Evolutionary conservation across 2,329 filamentous ascomycete genomes (phyloP), one percentile per base, ranked within the genome.

Genomic region (Fusarium floridanum): DNA sequence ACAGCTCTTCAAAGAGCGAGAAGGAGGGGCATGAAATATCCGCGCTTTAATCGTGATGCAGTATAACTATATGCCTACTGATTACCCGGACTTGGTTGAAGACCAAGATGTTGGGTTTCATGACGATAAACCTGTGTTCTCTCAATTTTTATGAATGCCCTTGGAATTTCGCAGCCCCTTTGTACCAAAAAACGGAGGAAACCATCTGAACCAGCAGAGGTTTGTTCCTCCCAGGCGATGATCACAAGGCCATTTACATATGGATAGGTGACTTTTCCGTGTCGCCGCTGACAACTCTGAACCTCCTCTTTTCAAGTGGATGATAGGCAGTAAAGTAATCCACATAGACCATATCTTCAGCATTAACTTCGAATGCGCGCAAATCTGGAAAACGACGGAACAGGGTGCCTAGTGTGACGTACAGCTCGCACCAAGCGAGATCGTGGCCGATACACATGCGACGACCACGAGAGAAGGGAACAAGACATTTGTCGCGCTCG

Each of bases 71-170:
- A 32, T 32, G 29, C 29, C 29, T 32, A 32, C 29, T 32, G 29
- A 32, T 3, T 32, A 32, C 29, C 9, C 9, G 3, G 29, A 10
- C 29, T 32, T 32, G 29, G 29, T 29, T 29, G 29, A 29, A 9
- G 62, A 61, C 12, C 70, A 63, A 24, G 71, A 73, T 1, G n/a
- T 34, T 17, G 70, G 71, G 6, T 74, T 75, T 12, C 72, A 75
- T 20, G 61, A 75, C 22, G 45, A 55, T 2, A 24, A 29, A 2
- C 22, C 22, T 0, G 63, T 63, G 2, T 37, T 65, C 73, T 10
- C 14, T 29, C 1, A 22, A 55, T 9, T 65, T 62, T 10, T 65
- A 72, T 24, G 4, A 43, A 14, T 9, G 72, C 71, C 1, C 3
- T 69, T 0, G 11, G 29, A 5, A 29, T 8, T 14, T 74, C 11